Conservation (phyloP, 768 basidiomycete species). For the Lentinula aciculospora region DNA sequence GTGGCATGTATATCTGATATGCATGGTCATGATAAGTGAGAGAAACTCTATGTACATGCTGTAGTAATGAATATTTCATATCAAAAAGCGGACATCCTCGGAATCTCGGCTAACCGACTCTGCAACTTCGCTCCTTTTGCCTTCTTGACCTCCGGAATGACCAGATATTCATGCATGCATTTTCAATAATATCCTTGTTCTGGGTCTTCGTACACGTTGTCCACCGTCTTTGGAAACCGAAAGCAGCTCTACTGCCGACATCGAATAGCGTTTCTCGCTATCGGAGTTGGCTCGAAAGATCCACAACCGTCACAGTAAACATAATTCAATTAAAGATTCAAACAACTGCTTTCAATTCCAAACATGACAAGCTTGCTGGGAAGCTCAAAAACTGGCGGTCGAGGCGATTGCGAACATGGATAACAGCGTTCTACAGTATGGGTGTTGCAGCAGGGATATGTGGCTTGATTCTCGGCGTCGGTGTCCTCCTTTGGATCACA, state of each 20-base stretch:
- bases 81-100: too few species aligned
- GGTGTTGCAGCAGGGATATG: conserved; percentile 39
- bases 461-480: conserved; percentile 42
- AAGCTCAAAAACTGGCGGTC: conserved; percentile 26
- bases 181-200: background rate
- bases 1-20: conserved; percentile 7
- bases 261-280: background rate
- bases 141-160: background rate
- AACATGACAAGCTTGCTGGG: conserved; percentile 38
- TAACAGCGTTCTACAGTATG: conserved; percentile 41
- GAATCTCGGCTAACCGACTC: too few species aligned
- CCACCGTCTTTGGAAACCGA: background rate
- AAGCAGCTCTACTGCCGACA: background rate
- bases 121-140: background rate
- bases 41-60: too few species aligned
- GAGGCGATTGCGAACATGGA: conserved; percentile 15
- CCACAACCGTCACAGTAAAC: conserved; percentile 11
- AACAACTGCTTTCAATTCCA: conserved; percentile 43
- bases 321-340: conserved; percentile 35
- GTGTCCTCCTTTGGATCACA: conserved; percentile 32
- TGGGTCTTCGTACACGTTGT: background rate
- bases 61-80: too few species aligned
- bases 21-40: too few species aligned
- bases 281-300: background rate
- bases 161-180: background rate